A percentile compares a stretch with the other conserved stretches of the same genome.
These are phyloP conservation scores for Coelastrella sp. DNA, from an alignment of 139 green algal genomes.

Conservation along the genomic window DNA sequence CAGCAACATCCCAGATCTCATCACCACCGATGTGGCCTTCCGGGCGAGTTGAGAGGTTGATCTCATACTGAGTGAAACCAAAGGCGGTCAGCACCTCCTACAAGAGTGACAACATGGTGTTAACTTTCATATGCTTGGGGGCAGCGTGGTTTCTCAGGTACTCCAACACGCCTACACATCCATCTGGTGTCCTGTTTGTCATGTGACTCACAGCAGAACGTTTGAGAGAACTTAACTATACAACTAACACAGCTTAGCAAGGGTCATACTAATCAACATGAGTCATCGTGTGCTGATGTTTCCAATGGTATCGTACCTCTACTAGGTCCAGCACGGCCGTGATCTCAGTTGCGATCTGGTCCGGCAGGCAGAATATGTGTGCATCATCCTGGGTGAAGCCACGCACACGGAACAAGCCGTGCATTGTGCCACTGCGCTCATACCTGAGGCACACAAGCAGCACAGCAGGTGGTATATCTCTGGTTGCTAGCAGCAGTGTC, in stretches of 20 bases:
- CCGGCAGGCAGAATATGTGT: constrained; percentile 98
- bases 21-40: constrained; percentile 94
- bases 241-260: neutral
- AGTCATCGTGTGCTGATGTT: neutral
- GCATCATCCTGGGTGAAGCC: constrained; percentile 99
- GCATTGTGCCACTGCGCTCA: constrained; percentile 96
- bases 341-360: constrained; percentile 93
- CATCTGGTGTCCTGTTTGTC: neutral
- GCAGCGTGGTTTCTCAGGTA: no score
- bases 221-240: neutral
- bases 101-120: neutral
- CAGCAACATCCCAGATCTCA: constrained; percentile 90
- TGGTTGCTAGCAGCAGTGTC: no score
- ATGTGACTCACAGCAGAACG: neutral
- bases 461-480: neutral
- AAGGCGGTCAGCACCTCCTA: constrained; percentile 88
- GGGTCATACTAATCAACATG: neutral
- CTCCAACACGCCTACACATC: no score
- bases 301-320: neutral
- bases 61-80: constrained; percentile 94
- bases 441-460: constrained; percentile 69
- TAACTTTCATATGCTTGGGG: no score
- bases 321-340: constrained; percentile 81
- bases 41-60: constrained; percentile 93
- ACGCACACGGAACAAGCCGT: constrained; percentile 97